phyloP scores from a whole-genome alignment of 768 basidiomycete species.

The Naematelia encephala region DNA sequence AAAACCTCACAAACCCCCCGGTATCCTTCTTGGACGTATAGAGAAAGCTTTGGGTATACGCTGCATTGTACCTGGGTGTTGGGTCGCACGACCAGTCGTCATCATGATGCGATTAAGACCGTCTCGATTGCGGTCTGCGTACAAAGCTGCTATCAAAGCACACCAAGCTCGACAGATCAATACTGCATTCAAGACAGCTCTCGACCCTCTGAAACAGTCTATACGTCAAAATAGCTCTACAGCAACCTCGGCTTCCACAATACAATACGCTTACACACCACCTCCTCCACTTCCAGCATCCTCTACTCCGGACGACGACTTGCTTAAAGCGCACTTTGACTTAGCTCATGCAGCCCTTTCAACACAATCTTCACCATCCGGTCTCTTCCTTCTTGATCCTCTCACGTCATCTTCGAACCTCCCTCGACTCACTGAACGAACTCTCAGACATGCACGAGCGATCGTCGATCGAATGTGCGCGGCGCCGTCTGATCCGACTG shows the following conservation, averaged over 20 bases:
- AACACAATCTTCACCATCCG: constrained; percentile 54
- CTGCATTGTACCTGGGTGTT: neutral
- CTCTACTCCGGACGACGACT: constrained; percentile 15
- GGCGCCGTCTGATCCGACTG: constrained; percentile 59
- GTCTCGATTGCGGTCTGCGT: neutral
- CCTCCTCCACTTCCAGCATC: constrained; percentile 11
- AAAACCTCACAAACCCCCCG: too few species aligned
- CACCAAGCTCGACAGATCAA: neutral
- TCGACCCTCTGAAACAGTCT: neutral
- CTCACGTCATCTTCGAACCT: constrained; percentile 70
- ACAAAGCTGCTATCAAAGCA: neutral
- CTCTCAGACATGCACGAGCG: constrained; percentile 71
- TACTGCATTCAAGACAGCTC: neutral
- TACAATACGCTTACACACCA: neutral
- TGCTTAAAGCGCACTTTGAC: constrained; percentile 36
- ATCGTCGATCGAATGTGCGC: constrained; percentile 79
- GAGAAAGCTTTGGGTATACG: too few species aligned
- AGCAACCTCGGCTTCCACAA: constrained; percentile 10
- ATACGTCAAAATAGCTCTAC: constrained; percentile 10
- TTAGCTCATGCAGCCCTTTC: constrained; percentile 8
- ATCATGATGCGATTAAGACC: neutral
- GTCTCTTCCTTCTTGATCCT: constrained; percentile 77
- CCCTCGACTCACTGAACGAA: constrained; percentile 69
- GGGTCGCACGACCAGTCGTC: neutral
- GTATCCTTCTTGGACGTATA: too few species aligned